Evolutionary conservation across 106 monocot genomes (phyloP).

Genomic region (Dendrobium chrysotoxum): DNA sequence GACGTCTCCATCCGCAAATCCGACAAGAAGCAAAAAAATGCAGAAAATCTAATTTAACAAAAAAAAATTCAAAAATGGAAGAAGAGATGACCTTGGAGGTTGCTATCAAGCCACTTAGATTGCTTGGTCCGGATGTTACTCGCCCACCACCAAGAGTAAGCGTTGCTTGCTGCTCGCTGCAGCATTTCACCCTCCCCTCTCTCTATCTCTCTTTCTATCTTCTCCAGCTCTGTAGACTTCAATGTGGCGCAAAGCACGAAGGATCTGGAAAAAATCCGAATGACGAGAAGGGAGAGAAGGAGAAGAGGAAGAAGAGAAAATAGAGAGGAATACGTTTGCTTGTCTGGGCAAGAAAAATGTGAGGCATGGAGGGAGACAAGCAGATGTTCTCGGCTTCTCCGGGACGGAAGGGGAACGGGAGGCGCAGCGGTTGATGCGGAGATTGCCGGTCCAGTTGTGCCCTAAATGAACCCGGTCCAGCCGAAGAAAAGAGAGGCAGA

Average conservation of each 20-base stretch:
- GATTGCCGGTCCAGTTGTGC: neutral
- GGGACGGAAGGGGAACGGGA: neutral
- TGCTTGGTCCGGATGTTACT: constrained; percentile 66
- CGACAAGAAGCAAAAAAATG: neutral
- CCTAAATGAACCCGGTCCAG: neutral
- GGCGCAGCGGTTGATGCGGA: constrained; percentile 1
- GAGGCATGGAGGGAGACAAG: neutral
- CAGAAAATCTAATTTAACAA: neutral
- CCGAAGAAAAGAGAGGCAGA: too few relatives aligned
- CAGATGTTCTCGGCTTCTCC: neutral
- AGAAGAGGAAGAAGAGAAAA: neutral
- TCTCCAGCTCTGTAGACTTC: neutral
- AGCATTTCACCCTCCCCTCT: constrained; percentile 24
- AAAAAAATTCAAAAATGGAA: too few relatives aligned
- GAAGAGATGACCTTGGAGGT: constrained; percentile 38
- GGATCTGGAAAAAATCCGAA: neutral
- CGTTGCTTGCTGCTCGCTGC: constrained; percentile 71
- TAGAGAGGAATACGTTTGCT: neutral
- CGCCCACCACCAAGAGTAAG: constrained; percentile 78
- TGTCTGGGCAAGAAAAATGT: neutral
- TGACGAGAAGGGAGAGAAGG: neutral
- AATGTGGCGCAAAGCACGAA: neutral
- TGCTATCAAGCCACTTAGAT: constrained; percentile 67
- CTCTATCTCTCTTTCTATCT: neutral
- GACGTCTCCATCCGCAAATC: neutral